Base-by-base conservation (phyloP, 129 eudicot species). In the Chrysanthemum makinoi region DNA sequence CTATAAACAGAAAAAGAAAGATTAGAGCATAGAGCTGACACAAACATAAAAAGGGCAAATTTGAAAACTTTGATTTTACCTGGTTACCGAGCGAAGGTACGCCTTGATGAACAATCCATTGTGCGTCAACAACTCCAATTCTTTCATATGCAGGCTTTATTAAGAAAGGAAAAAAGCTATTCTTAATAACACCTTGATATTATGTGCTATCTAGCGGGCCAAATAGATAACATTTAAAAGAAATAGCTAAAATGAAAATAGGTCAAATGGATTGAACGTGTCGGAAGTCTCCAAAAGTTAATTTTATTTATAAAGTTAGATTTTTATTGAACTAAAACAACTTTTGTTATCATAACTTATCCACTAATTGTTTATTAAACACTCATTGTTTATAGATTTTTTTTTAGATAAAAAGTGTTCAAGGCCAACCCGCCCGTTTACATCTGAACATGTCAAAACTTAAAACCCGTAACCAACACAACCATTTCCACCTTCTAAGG, bases 61-160 rank as follows among this genome's bases (percentile, higher is more conserved):
- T 26, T 7, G 76, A 57, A 56, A 62, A 64, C 26, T 58, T 57
- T 66, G 73, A 51, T 62, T 22, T 51, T 79, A 93, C 98, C 95
- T 93, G 95, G 77, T 79, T 83, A 55, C 95, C 95, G 7, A 93
- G 86, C 55, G 98, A 89, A 66, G 98, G 98, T 72, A 93, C 74
- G 1, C 86, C 73, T 72, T 87, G 93, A 82, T 93, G 98, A 74
- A 84, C 84, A 9, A 93, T 73, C 98, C 98, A 93, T 72, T 93
- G 98, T 68, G 98, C 90, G 86, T 93, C 96, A 16, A 93, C 96
- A 10, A 93, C 98, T 74, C 98, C 98, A 20, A 93, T 93, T 73
- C 80, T 93, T 73, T 93, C 91, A 30, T 87, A 81, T 12, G 98
- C 96, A 22, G 96, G 95, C 98, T 89, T 54, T 47, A 30, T 62